These are phyloP conservation scores for Kodamaea plutei DNA, from an alignment of 1,139 yeast species.

Conservation along the genomic window DNA sequence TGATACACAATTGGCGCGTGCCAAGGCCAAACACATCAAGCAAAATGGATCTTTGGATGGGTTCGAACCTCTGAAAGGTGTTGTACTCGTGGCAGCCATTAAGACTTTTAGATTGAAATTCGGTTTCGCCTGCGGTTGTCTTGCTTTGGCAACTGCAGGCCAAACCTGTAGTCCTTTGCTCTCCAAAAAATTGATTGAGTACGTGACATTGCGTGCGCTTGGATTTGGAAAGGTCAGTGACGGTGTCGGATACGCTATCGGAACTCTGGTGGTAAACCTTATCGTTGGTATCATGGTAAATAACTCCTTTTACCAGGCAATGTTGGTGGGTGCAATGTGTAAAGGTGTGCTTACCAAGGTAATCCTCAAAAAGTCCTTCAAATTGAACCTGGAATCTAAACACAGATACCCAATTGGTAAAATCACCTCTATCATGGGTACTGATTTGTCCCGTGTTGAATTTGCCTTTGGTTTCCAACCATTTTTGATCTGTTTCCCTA, in stretches of 20 bases:
- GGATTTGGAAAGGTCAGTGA: constrained; percentile 20
- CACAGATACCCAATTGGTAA: constrained; percentile 29
- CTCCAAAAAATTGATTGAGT: constrained; percentile 38
- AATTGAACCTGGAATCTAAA: constrained; percentile 22
- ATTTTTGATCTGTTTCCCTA: constrained; percentile 56
- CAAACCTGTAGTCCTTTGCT: constrained; percentile 26
- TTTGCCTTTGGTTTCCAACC: constrained; percentile 72
- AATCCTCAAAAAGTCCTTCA: constrained; percentile 29
- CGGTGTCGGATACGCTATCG: constrained; percentile 31
- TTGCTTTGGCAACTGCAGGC: constrained; percentile 17
- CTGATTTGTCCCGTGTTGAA: constrained; percentile 77
- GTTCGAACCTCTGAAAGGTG: constrained; percentile 12
- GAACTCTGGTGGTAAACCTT: constrained; percentile 20
- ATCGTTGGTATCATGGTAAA: constrained; percentile 46
- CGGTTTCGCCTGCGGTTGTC: constrained; percentile 16
- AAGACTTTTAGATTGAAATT: constrained; percentile 27
- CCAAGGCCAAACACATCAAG: constrained; percentile 18
- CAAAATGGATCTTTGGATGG: too few species aligned
- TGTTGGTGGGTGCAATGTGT: constrained; percentile 37
- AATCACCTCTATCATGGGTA: constrained; percentile 58
- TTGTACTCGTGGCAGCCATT: constrained; percentile 19
- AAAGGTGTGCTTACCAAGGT: constrained; percentile 34
- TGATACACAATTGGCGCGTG: constrained; percentile 17
- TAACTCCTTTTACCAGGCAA: constrained; percentile 58
- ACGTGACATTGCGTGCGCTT: constrained; percentile 30